These are phyloP conservation scores for Saccharomyces pastorianus DNA, from an alignment of 1,139 yeast species.

Conservation along the genomic window DNA sequence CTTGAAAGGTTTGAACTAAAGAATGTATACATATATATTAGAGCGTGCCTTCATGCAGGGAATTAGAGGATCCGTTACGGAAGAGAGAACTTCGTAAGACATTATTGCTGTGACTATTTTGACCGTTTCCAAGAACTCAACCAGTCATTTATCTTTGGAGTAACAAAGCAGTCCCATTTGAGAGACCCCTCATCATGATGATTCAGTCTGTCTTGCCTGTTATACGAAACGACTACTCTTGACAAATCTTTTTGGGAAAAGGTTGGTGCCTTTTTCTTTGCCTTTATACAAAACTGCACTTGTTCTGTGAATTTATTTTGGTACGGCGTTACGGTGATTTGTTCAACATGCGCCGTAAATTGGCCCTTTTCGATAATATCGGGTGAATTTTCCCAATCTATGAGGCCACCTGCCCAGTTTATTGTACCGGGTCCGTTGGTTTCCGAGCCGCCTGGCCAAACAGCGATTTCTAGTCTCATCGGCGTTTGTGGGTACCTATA, in stretches of 20 bases:
- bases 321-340: conserved; percentile 20
- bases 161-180: conserved; percentile 3
- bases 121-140: conserved; percentile 3
- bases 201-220: background rate
- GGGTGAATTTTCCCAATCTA: conserved; percentile 53
- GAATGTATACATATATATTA: background rate
- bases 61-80: background rate
- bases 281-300: conserved; percentile 8
- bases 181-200: conserved; percentile 1
- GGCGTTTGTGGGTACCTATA: conserved; percentile 84
- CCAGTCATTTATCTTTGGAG: background rate
- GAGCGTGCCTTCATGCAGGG: background rate
- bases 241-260: background rate
- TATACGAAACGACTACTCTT: background rate
- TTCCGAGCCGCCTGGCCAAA: conserved; percentile 88
- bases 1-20: background rate
- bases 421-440: conserved; percentile 65
- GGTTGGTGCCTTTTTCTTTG: conserved; percentile 2
- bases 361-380: conserved; percentile 29
- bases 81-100: background rate
- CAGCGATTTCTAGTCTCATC: conserved; percentile 69
- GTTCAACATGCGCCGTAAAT: conserved; percentile 20
- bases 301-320: conserved; percentile 12
- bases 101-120: background rate
- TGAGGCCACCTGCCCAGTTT: conserved; percentile 89